Conservation (phyloP, 192 early-diverging fungal species). For the Fimicolochytrium jonesii region DNA sequence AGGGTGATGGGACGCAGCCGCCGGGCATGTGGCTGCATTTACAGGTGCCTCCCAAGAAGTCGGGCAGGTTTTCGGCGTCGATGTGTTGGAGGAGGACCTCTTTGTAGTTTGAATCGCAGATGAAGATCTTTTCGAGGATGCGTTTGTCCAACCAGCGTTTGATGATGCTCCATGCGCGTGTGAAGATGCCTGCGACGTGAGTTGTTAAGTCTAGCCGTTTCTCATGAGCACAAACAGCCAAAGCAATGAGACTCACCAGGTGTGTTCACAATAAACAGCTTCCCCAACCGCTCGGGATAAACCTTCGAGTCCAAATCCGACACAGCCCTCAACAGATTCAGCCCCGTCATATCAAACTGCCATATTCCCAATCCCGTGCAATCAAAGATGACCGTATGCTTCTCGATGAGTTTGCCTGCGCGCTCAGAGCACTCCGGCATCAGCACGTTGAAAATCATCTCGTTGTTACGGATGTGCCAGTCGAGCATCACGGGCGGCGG, state of each 20-base stretch:
- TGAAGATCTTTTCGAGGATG: slow-evolving; percentile 34
- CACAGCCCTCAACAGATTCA: slow-evolving; percentile 24
- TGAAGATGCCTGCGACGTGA: slow-evolving; percentile 20
- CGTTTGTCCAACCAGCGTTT: slow-evolving; percentile 37
- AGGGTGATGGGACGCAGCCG: slow-evolving; percentile 28
- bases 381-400: slow-evolving; percentile 39
- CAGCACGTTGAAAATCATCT: slow-evolving; percentile 26
- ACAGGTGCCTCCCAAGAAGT: slow-evolving; percentile 30
- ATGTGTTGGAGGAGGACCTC: slow-evolving; percentile 34
- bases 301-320: slow-evolving; percentile 32
- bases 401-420: slow-evolving; percentile 16
- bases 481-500: slow-evolving; percentile 14
- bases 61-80: slow-evolving; percentile 30
- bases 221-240: no score
- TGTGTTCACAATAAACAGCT: slow-evolving; percentile 35
- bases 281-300: slow-evolving; percentile 34
- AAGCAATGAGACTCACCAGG: no score
- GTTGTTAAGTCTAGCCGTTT: background rate
- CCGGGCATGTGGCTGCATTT: slow-evolving; percentile 32
- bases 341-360: slow-evolving; percentile 34
- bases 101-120: slow-evolving; percentile 21
- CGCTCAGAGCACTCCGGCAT: slow-evolving; percentile 32
- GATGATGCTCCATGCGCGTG: slow-evolving; percentile 31
- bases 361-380: slow-evolving; percentile 26
- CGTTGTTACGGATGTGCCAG: slow-evolving; percentile 33